Evolutionary conservation across 345 rosid species (phyloP).

Genomic region (Anacardium occidentale): DNA sequence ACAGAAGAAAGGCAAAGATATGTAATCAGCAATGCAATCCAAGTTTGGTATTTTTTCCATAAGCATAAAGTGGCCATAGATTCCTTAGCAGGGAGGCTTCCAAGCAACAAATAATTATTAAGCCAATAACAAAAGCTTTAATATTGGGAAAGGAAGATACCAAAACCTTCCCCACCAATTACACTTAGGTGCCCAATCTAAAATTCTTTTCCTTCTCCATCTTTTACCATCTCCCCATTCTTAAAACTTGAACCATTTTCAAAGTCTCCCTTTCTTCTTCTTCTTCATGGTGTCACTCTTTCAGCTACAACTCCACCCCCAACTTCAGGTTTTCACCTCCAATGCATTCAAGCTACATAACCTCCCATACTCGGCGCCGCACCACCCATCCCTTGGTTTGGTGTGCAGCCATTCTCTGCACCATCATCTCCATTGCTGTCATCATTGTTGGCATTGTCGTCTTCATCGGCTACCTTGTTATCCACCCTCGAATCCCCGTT

Average conservation of each 20-base stretch:
- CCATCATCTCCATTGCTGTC: constrained; percentile 54
- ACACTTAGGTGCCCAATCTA: constrained; percentile 34
- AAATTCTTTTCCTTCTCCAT: constrained; percentile 18
- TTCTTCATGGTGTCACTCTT: constrained; percentile 34
- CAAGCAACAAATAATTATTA: not conserved
- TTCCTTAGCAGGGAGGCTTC: constrained; percentile 22
- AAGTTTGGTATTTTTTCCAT: constrained; percentile 36
- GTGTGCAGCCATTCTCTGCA: constrained; percentile 72
- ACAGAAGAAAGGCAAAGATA: not conserved
- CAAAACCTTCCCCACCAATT: constrained; percentile 55
- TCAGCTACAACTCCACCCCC: not conserved
- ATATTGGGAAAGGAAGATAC: constrained; percentile 66
- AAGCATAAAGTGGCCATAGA: constrained; percentile 7
- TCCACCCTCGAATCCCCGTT: constrained; percentile 78
- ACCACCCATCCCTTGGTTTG: constrained; percentile 69
- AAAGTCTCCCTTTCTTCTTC: constrained; percentile 10
- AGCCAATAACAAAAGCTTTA: constrained; percentile 33
- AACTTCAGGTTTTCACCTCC: not conserved
- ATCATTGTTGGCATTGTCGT: constrained; percentile 61
- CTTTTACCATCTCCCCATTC: not conserved
- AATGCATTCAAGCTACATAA: not conserved
- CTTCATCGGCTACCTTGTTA: constrained; percentile 63
- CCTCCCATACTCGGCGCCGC: not conserved
- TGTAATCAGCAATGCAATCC: constrained; percentile 15
- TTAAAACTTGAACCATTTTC: constrained; percentile 5